phyloP scores from a whole-genome alignment of 306 rosid species.

The Lathyrus oleraceus region DNA sequence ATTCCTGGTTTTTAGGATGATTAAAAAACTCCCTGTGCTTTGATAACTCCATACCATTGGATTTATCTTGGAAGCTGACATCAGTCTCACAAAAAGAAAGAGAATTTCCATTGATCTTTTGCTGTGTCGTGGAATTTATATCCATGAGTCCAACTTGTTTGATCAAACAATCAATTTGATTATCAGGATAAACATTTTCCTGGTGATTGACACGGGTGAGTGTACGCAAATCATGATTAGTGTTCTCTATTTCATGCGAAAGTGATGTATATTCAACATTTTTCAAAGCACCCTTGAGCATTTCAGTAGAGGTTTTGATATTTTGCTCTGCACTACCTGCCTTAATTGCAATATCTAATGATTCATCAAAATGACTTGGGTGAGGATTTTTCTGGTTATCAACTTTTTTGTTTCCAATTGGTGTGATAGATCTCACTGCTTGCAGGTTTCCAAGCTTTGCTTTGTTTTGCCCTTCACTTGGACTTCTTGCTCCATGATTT shows the following conservation, averaged over 20 bases:
- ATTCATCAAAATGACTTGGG: conserved; percentile 40
- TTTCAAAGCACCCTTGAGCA: conserved; percentile 29
- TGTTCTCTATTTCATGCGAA: conserved; percentile 3
- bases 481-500: conserved; percentile 47
- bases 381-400: conserved; percentile 40
- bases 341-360: conserved; percentile 44
- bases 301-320: conserved; percentile 31
- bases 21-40: conserved; percentile 33
- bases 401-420: conserved; percentile 35
- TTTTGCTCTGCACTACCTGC: conserved; percentile 38
- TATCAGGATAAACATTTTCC: conserved; percentile 39
- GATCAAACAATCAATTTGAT: conserved; percentile 52
- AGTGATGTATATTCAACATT: conserved; percentile 28
- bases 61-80: conserved; percentile 40
- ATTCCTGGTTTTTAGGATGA: conserved; percentile 30
- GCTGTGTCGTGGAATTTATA: conserved; percentile 36
- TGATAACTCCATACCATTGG: conserved; percentile 30
- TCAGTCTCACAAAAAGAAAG: conserved; percentile 36
- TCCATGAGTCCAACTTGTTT: conserved; percentile 51
- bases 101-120: conserved; percentile 32
- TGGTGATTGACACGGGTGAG: conserved; percentile 29
- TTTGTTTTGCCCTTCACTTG: conserved; percentile 53
- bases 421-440: conserved; percentile 41
- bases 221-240: conserved; percentile 33
- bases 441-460: conserved; percentile 56